Evolutionary conservation across 2,329 filamentous ascomycete genomes (phyloP).

Genomic region (Eurotiales sp.): DNA sequence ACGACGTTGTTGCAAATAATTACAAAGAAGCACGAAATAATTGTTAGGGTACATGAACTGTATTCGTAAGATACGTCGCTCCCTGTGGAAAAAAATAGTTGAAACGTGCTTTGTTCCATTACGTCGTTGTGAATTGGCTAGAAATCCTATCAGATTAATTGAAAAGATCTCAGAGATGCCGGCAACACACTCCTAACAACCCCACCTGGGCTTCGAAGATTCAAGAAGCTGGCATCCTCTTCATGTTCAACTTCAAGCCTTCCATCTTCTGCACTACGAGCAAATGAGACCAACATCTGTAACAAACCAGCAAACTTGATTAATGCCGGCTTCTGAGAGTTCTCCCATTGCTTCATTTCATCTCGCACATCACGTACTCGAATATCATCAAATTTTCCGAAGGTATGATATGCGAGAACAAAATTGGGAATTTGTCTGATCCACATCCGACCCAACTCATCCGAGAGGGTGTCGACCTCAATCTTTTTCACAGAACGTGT

Average conservation of each 20-base stretch:
- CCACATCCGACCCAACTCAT: slow-evolving; percentile 41
- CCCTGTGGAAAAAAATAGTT: too few relatives aligned
- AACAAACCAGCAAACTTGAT: slow-evolving; percentile 19
- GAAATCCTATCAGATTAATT: too few relatives aligned
- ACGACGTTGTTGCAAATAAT: too few relatives aligned
- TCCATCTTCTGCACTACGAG: slow-evolving; percentile 16
- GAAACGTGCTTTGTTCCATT: too few relatives aligned
- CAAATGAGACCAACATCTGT: slow-evolving; percentile 21
- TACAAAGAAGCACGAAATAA: too few relatives aligned
- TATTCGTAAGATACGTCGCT: too few relatives aligned
- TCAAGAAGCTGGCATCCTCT: slow-evolving; percentile 24
- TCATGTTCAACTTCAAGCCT: slow-evolving; percentile 25
- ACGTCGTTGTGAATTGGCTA: too few relatives aligned
- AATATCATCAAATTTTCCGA: slow-evolving; percentile 42
- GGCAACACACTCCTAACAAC: slow-evolving; percentile 24
- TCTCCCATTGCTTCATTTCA: slow-evolving; percentile 42
- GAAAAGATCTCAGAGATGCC: background rate
- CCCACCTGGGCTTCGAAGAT: slow-evolving; percentile 31
- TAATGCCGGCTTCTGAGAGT: slow-evolving; percentile 25
- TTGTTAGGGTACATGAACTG: too few relatives aligned
- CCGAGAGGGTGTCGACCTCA: slow-evolving; percentile 33
- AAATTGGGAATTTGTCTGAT: slow-evolving; percentile 50
- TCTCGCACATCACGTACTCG: slow-evolving; percentile 34
- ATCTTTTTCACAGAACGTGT: slow-evolving; percentile 41
- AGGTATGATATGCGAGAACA: slow-evolving; percentile 49